Evolutionary conservation across 108 stramenopile species (phyloP), one percentile per base, ranked within the genome.

Genomic region (Bacterosira constricta): DNA sequence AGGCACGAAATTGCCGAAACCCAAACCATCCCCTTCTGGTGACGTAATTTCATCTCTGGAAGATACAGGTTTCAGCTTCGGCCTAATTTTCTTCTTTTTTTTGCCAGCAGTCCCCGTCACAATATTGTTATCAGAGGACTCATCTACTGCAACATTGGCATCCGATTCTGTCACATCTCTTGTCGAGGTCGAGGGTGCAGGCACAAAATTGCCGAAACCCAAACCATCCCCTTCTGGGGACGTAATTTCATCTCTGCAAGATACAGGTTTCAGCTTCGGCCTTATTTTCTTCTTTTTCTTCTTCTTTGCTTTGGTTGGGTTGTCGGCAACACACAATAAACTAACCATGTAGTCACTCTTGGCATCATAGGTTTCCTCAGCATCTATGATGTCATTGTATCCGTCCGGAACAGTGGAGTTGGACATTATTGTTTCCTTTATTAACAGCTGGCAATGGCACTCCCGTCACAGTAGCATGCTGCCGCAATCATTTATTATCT

Each of bases 231-330:
- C 32, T 26, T 26, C 8, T 7, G 44, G 46, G 42, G 44, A 1
- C 15, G 55, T 15, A 8, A 3, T 6, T 13, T 31, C 31, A 6
- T 39, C 37, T 0, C 37, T 6, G 8, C 32, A 38, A 0, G 36
- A 25, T n/a, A 66, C 38, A 13, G 65, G 65, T 53, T 53, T 34
- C 1, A 66, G 37, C 36, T 52, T 51, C 17, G 65, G 65, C 2
- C 65, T 50, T 8, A 47, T 0, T 39, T 39, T 66, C 11, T 41
- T 37, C 7, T 52, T 53, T 15, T 31, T 52, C 38, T 66, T 66
- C 41, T 42, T 42, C 41, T 42, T 42, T 42, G 41, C 1, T n/a
- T 42, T 42, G 41, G 12, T 42, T 42, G 41, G n/a, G n/a, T 9
- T 7, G 41, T 42, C 4, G 12, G 15, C 41, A n/a, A 12, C 41